Conservation (phyloP, 352 stramenopile species). For the Pythium scleroteichum region DNA sequence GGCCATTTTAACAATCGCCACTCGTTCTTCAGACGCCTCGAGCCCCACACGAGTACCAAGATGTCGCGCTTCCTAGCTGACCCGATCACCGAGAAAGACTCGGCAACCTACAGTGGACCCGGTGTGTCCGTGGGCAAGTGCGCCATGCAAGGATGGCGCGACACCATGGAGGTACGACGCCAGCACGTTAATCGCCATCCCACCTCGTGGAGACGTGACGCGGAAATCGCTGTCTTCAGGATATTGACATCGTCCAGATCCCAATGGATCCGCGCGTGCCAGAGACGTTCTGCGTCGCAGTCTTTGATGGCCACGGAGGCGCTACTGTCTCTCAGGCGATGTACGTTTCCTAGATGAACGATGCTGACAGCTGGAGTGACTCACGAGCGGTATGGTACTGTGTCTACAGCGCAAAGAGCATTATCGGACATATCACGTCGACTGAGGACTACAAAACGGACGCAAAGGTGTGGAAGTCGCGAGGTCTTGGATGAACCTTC, state of each 20-base stretch:
- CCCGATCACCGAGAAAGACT: constrained; percentile 77
- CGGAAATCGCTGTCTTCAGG: constrained; percentile 31
- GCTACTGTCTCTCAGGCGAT: constrained; percentile 63
- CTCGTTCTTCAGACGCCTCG: not conserved
- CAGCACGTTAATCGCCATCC: not conserved
- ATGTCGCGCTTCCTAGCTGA: constrained; percentile 88
- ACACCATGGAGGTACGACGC: constrained; percentile 73
- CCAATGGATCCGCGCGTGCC: constrained; percentile 58
- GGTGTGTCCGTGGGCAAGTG: constrained; percentile 67
- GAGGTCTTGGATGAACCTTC: not conserved
- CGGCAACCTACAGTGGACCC: constrained; percentile 38
- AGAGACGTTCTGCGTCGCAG: constrained; percentile 66
- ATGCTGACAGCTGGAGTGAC: not conserved
- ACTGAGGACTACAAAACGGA: constrained; percentile 81
- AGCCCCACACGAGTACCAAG: not conserved
- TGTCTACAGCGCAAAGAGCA: constrained; percentile 57
- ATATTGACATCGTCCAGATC: constrained; percentile 73
- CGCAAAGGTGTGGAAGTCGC: constrained; percentile 33
- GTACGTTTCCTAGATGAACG: constrained; percentile 39
- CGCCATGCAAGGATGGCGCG: constrained; percentile 85
- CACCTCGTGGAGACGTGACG: not conserved
- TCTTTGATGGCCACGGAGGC: constrained; percentile 86
- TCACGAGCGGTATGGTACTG: not conserved
- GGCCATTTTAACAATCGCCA: constrained; percentile 3
- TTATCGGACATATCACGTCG: constrained; percentile 57